Base-by-base conservation (phyloP, 768 basidiomycete genomes). In the Boletus rubescentipes region DNA sequence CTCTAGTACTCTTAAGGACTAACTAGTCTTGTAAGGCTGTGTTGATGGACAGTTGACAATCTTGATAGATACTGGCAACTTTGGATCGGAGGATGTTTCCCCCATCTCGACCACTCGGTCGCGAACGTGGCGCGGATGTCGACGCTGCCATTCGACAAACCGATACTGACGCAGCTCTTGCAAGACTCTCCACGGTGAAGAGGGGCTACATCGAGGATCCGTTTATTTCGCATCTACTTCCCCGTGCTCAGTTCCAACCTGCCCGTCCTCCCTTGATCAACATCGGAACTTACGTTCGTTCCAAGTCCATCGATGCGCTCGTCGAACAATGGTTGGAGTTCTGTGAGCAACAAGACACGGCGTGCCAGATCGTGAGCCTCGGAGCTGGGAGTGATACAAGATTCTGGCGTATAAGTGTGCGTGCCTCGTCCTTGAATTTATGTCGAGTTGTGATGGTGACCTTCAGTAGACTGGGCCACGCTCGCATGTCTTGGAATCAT, bases 351-450 rank as follows among this genome's bases (percentile, higher is more conserved):
- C 74, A 74, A 9, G 77, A 72, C n/a, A 77, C 71, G 55, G 67
- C 67, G 53, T 86, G 83, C 59, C 97, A 98, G 76, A 86, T 98
- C 49, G 81, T 98, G 16, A 96, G 91, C 70, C 70, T 98, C 30
- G 97, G 97, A 0, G 89, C 95, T 2, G 97, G 97, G 20, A 98
- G 92, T 62, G 97, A 99, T 73, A 93, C 93, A 3, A 77, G 97
- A 48, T 98, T 91, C 68, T 99, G 96, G 94, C 79, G 94, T 51
- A 75, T 96, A 61, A 80, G 79, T 75, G 93, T 92, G 73, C 73
- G 89, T 53, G 41, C 38, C 41, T 49, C 20, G n/a, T 23, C 42
- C 46, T 49, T 36, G 32, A 21, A 50, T 20, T 35, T 12, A 36
- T 30, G 18, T 40, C 14, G 11, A 29, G n/a, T 20, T 4, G 29